phyloP scores from a whole-genome alignment of 352 stramenopile genomes.

The Peronospora destructor region DNA sequence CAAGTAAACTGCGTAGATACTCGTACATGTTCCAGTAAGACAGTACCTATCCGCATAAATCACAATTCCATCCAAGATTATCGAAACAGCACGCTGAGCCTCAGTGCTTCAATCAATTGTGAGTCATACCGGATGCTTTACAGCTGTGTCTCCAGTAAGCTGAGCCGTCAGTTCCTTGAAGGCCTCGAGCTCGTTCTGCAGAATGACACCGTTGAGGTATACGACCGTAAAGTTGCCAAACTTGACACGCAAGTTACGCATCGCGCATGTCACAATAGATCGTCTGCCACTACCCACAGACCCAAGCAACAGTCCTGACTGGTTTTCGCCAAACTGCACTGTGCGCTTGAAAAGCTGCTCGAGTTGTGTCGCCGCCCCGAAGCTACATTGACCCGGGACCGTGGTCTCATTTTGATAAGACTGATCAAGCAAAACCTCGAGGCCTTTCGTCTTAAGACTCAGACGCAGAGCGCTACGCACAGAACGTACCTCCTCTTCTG shows the following conservation, averaged over 20 bases:
- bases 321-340: slow-evolving; percentile 62
- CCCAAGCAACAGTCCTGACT: slow-evolving; percentile 70
- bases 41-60: slow-evolving; percentile 26
- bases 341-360: slow-evolving; percentile 66
- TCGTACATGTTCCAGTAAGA: slow-evolving; percentile 84
- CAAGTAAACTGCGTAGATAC: slow-evolving; percentile 64
- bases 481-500: slow-evolving; percentile 24
- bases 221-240: slow-evolving; percentile 48
- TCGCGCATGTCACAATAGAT: slow-evolving; percentile 41
- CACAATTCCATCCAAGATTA: background rate
- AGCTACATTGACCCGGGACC: background rate
- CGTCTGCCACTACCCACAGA: slow-evolving; percentile 42
- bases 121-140: slow-evolving; percentile 52
- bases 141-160: slow-evolving; percentile 40
- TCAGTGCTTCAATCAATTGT: background rate
- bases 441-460: slow-evolving; percentile 27
- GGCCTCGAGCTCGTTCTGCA: slow-evolving; percentile 79
- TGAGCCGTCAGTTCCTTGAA: slow-evolving; percentile 80
- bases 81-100: background rate
- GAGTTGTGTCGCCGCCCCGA: slow-evolving; percentile 28
- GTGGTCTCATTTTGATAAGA: background rate
- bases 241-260: slow-evolving; percentile 40
- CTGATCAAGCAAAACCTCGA: background rate
- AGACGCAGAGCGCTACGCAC: slow-evolving; percentile 37
- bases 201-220: slow-evolving; percentile 69